Evolutionary conservation across 768 basidiomycete species (phyloP).

Genomic region (Tremella yokohamensis): DNA sequence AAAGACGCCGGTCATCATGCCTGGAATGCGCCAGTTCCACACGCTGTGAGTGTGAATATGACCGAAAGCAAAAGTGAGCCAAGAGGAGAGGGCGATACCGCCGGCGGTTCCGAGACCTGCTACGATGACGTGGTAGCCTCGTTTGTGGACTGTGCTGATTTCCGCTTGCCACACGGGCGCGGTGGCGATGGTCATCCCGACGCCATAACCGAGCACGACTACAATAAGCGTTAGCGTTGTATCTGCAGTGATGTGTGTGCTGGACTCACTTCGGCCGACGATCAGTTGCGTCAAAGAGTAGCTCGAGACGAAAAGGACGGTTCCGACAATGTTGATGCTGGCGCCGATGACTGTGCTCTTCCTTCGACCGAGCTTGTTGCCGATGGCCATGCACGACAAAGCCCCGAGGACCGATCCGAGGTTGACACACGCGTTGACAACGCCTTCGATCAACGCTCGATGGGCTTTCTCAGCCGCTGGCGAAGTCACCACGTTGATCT

Average conservation of each 20-base stretch:
- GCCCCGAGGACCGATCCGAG: slow-evolving; percentile 22
- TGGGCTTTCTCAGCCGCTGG: slow-evolving; percentile 18
- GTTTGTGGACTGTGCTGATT: slow-evolving; percentile 21
- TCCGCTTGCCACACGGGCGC: slow-evolving; percentile 33
- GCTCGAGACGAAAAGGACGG: slow-evolving; percentile 17
- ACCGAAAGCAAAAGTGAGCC: slow-evolving; percentile 26
- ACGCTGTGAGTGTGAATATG: neutral
- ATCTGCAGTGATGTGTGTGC: neutral
- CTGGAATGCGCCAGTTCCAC: slow-evolving; percentile 23
- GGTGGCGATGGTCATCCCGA: slow-evolving; percentile 25
- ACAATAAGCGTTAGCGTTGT: neutral
- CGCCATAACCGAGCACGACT: slow-evolving; percentile 27
- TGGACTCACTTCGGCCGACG: slow-evolving; percentile 16
- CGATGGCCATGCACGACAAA: slow-evolving; percentile 21
- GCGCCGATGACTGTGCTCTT: slow-evolving; percentile 21
- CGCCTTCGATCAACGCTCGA: slow-evolving; percentile 24
- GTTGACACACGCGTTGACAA: slow-evolving; percentile 17
- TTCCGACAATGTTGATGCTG: slow-evolving; percentile 13
- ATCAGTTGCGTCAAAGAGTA: slow-evolving; percentile 16
- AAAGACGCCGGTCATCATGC: slow-evolving; percentile 29
- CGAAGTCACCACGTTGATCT: slow-evolving; percentile 22
- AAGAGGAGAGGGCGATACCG: slow-evolving; percentile 21
- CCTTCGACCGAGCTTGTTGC: slow-evolving; percentile 22
- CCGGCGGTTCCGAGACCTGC: slow-evolving; percentile 27
- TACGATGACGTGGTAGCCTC: slow-evolving; percentile 29